phyloP scores from a whole-genome alignment of 2,329 filamentous ascomycete species.

The Aspergillus sp. region DNA sequence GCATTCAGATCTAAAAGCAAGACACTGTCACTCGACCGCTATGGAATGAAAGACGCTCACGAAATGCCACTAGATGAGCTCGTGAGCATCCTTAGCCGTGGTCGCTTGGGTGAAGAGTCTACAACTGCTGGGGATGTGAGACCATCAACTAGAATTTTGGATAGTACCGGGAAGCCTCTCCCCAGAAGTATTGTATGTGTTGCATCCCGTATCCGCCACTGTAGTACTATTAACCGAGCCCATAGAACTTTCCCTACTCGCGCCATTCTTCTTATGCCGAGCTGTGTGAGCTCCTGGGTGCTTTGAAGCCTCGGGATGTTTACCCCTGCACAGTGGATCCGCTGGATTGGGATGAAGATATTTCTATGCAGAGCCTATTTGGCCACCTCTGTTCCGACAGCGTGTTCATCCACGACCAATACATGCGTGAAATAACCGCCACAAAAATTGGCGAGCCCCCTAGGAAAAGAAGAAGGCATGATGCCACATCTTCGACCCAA shows the following conservation, averaged over 20 bases:
- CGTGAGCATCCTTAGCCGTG: constrained; percentile 31
- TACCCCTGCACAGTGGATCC: constrained; percentile 77
- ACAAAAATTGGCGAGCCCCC: constrained; percentile 19
- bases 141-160: neutral
- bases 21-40: constrained; percentile 38
- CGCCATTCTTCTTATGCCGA: constrained; percentile 85
- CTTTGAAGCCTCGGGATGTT: constrained; percentile 72
- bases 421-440: constrained; percentile 52
- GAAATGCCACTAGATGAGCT: constrained; percentile 40
- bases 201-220: neutral
- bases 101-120: constrained; percentile 9
- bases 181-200: constrained; percentile 37
- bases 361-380: constrained; percentile 70
- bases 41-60: constrained; percentile 37
- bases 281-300: constrained; percentile 66
- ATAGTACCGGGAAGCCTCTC: constrained; percentile 13
- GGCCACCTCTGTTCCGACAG: constrained; percentile 64
- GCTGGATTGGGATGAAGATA: constrained; percentile 60
- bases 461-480: constrained; percentile 21
- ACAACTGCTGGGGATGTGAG: neutral
- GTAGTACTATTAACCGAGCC: constrained; percentile 9
- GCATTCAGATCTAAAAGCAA: constrained; percentile 36
- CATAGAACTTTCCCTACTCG: constrained; percentile 73
- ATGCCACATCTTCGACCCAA: constrained; percentile 17
- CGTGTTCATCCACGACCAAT: constrained; percentile 64